Evolutionary conservation across 139 green algal species (phyloP), one percentile per base, ranked within the genome.

Genomic region (Coelastrella sp.): DNA sequence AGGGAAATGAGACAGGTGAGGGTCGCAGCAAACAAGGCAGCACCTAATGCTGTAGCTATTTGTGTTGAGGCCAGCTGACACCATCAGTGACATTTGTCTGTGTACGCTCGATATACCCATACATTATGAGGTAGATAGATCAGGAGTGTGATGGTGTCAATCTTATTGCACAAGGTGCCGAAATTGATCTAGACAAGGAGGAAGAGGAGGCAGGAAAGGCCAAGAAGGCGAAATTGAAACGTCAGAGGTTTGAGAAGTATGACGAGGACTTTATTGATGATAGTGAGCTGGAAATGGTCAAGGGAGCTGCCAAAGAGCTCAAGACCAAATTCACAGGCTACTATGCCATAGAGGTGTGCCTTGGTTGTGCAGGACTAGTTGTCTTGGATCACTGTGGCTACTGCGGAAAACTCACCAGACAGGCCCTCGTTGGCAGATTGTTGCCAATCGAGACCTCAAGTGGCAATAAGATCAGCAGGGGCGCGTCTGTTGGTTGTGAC

Each of bases 241-340:
- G 56, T 10, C 76, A 79, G 70, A 56, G 88, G 12, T 88, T 88
- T 86, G 61, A 66, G 61, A 60, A 35, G 27, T 92, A 91, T 65
- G 79, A 87, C n/a, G 57, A 65, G 72, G 92, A 95, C 89, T 92
- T 94, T 56, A 83, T 93, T 12, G 89, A 92, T 82, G 89, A 92
- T 65, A 85, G 66, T 8, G 89, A 90, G 76, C 20, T 92, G 7
- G 74, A 87, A 27, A 80, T 75, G 72, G 91, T 82, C 8, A 90
- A 90, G n/a, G 88, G 85, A 19, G 80, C 73, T 73, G 78, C 87
- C 35, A 78, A 70, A 15, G 84, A 84, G 56, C 22, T 85, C 27
- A 92, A 91, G 87, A 83, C 92, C n/a, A 94, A 94, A 83, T 80
- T 92, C 68, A 60, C 72, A 4, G 93, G 93, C 58, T 95, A 94